These are phyloP conservation scores for Boechera retrofracta DNA, from an alignment of 345 rosid genomes.

Conservation along the genomic window DNA sequence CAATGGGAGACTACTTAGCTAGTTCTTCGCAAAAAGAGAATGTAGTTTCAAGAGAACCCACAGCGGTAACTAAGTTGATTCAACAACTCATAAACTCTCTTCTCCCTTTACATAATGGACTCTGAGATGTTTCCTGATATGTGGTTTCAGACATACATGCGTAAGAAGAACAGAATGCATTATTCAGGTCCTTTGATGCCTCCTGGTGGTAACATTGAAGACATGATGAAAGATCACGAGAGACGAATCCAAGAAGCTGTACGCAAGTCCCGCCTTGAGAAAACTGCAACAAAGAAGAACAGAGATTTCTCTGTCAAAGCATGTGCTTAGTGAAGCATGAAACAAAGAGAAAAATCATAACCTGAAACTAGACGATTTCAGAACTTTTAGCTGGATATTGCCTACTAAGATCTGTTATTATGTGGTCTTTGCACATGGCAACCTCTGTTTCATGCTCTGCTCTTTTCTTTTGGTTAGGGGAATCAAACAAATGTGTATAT, in stretches of 20 bases:
- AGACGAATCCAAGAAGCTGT: conserved; percentile 92
- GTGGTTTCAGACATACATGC: conserved; percentile 60
- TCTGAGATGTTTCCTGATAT: conserved; percentile 16
- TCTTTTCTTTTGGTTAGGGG: conserved; percentile 41
- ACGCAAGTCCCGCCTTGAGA: conserved; percentile 75
- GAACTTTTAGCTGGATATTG: conserved; percentile 14
- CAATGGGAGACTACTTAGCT: conserved; percentile 45
- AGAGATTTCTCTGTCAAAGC: conserved; percentile 38
- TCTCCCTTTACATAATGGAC: conserved; percentile 8
- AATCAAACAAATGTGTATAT: conserved; percentile 41
- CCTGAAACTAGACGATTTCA: conserved; percentile 10
- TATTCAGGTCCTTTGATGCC: conserved; percentile 94
- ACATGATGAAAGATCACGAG: conserved; percentile 86
- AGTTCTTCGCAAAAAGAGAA: conserved; percentile 45
- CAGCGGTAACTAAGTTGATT: conserved; percentile 48
- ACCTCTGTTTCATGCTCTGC: conserved; percentile 38
- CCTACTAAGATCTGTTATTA: conserved; percentile 11
- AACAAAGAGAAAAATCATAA: conserved; percentile 4
- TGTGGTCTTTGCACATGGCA: conserved; percentile 31
- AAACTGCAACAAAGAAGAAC: conserved; percentile 54
- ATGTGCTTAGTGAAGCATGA: conserved; percentile 39
- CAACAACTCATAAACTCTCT: conserved; percentile 2
- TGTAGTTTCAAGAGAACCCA: conserved; percentile 38
- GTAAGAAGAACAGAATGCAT: conserved; percentile 75
- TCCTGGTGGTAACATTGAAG: conserved; percentile 87